Percentiles rank a stretch among this genome's conserved stretches.
These are phyloP conservation scores for Rhododendron molle DNA, from an alignment of 148 eudicot species.

Conservation along the genomic window DNA sequence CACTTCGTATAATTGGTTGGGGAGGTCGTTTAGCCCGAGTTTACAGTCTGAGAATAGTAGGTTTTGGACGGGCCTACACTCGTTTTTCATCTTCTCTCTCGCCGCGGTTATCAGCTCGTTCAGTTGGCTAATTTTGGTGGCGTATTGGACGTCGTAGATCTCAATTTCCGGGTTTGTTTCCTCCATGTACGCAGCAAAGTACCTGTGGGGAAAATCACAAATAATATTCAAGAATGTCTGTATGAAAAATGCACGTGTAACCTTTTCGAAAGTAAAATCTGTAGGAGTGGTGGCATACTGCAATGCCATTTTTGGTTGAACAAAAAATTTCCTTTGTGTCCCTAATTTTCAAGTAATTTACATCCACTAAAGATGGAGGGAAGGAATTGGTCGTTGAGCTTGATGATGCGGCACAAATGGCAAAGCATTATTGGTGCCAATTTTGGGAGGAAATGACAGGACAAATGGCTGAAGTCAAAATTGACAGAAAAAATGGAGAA, in stretches of 20 bases:
- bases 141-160: constrained; percentile 69
- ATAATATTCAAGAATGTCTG: not conserved
- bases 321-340: no score
- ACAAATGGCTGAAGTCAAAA: no score
- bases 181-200: constrained; percentile 71
- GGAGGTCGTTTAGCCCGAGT: constrained; percentile 68
- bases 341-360: no score
- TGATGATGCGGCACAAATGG: no score
- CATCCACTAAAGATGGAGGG: no score
- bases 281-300: no score
- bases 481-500: no score
- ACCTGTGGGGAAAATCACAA: constrained; percentile 18
- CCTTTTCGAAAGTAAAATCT: not conserved
- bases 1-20: constrained; percentile 64
- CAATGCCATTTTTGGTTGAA: no score
- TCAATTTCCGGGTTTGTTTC: constrained; percentile 72
- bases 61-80: constrained; percentile 74
- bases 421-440: no score
- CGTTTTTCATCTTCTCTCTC: constrained; percentile 46
- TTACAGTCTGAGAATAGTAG: constrained; percentile 67
- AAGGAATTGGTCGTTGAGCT: no score
- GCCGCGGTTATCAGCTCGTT: constrained; percentile 41
- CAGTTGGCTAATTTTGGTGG: constrained; percentile 48
- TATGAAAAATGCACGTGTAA: not conserved
- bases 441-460: no score